These are phyloP conservation scores for Prillingera fragicola DNA, from an alignment of 1,284 basidiomycete species.

Conservation along the genomic window DNA sequence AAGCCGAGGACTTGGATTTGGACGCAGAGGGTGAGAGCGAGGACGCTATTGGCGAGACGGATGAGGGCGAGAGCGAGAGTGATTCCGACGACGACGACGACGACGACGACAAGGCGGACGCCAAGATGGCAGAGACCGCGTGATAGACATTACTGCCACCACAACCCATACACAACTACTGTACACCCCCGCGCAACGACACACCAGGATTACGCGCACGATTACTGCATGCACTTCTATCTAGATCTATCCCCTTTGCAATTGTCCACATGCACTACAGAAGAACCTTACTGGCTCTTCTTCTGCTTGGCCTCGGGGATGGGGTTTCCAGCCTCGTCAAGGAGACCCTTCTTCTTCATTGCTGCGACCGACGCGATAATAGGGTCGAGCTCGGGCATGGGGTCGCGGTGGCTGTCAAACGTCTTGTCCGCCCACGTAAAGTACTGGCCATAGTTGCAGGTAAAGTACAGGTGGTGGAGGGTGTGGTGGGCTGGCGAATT, in stretches of 20 bases:
- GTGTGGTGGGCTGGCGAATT: slow-evolving; percentile 98
- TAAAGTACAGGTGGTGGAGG: slow-evolving; percentile 92
- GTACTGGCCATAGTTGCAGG: slow-evolving; percentile 93
- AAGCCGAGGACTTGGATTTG: slow-evolving; percentile 2
- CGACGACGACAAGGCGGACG: slow-evolving; percentile 4
- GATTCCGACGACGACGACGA: slow-evolving; percentile 4
- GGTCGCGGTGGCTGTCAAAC: slow-evolving; percentile 81
- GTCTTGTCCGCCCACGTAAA: slow-evolving; percentile 90
- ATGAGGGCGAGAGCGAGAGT: slow-evolving; percentile 3
- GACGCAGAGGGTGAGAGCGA: slow-evolving; percentile 10
- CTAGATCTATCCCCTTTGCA: too few species aligned
- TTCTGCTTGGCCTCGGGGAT: slow-evolving; percentile 22
- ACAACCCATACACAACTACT: too few species aligned
- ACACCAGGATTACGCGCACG: too few species aligned
- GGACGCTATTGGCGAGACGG: slow-evolving; percentile 1
- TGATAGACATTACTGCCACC: too few species aligned
- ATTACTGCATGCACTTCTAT: too few species aligned
- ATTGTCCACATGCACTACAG: too few species aligned
- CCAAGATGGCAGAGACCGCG: slow-evolving; percentile 1
- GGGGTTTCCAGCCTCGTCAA: slow-evolving; percentile 31
- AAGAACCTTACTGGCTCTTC: slow-evolving; percentile 10
- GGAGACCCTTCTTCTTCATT: slow-evolving; percentile 47
- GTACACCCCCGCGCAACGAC: too few species aligned
- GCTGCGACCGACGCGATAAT: slow-evolving; percentile 56
- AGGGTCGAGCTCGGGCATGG: slow-evolving; percentile 77